Base-by-base conservation (phyloP, 805 yeast species). In the Wickerhamiella qilinensis region DNA sequence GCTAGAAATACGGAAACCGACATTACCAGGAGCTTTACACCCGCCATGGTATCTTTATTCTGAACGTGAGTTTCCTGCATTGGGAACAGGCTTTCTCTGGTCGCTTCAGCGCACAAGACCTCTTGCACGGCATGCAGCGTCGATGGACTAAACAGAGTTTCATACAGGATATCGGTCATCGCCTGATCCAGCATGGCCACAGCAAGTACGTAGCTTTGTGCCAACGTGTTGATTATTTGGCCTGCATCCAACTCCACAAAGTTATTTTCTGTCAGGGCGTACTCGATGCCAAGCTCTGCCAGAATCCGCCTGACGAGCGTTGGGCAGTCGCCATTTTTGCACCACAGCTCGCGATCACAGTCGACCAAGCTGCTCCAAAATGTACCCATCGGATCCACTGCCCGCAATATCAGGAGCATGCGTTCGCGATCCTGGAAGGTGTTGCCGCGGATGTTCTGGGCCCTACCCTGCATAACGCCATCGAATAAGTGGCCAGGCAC, bases 1-100 rank as follows among this genome's bases (percentile, higher is more conserved):
- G 48, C 45, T 7, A 45, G 40, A 30, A 49, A 49, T 2, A 41
- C 18, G 3, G 46, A 30, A 15, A 44, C 31, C 20, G 46, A 40
- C 25, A 44, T 28, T 3, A 39, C 34, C 30, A 49, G 40, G 5
- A 47, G 33, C 30, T 39, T 37, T 24, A 49, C 22, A 32, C 48
- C 40, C 19, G 35, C 41, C 47, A 19, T 38, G 39, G 21, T 36
- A 36, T 11, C 36, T 7, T 21, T 4, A 16, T n/a, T 17, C 9
- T 4, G 12, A 14, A 16, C 30, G 20, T 22, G 14, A n/a, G 20
- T 30, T 17, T 17, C 30, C 5, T 21, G 36, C 3, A n/a, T 20
- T n/a, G n/a, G n/a, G n/a, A n/a, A n/a, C n/a, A n/a, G n/a, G n/a
- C n/a, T n/a, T n/a, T n/a, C n/a, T n/a, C n/a, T n/a, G 9, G 11